phyloP scores from a whole-genome alignment of 164 flowering plant genomes.

The Berberis vulgaris region DNA sequence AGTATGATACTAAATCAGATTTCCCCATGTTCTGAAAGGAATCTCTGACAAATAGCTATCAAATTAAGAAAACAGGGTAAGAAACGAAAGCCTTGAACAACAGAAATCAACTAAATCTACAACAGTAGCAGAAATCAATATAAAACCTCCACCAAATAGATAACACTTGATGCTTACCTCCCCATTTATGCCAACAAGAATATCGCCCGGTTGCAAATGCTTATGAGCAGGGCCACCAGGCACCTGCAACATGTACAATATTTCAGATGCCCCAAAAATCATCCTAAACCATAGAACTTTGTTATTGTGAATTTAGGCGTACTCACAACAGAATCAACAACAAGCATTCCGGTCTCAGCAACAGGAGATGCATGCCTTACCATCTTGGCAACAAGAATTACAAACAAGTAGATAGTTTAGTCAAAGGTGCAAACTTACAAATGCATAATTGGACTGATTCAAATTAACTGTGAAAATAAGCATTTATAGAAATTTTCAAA shows the following conservation, averaged over 20 bases:
- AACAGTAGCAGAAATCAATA: neutral
- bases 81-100: no score
- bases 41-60: neutral
- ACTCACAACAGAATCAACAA: constrained; percentile 92
- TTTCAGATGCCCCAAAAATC: neutral
- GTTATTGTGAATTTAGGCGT: neutral
- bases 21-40: no score
- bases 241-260: constrained; percentile 42
- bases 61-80: no score
- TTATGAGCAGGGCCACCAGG: constrained; percentile 95
- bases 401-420: neutral
- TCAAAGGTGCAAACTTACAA: no score
- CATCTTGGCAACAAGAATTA: constrained; percentile 36
- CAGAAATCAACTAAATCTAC: no score
- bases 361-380: constrained; percentile 78
- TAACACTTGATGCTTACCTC: constrained; percentile 38
- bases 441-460: no score
- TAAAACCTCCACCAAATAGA: neutral
- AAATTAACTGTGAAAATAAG: no score
- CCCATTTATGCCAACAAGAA: constrained; percentile 78
- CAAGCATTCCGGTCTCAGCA: constrained; percentile 96
- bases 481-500: no score
- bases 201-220: constrained; percentile 89
- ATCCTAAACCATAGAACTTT: neutral
- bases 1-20: no score